Evolutionary conservation across 441 rosid genomes (phyloP).

Genomic region (Lepidium campestre): DNA sequence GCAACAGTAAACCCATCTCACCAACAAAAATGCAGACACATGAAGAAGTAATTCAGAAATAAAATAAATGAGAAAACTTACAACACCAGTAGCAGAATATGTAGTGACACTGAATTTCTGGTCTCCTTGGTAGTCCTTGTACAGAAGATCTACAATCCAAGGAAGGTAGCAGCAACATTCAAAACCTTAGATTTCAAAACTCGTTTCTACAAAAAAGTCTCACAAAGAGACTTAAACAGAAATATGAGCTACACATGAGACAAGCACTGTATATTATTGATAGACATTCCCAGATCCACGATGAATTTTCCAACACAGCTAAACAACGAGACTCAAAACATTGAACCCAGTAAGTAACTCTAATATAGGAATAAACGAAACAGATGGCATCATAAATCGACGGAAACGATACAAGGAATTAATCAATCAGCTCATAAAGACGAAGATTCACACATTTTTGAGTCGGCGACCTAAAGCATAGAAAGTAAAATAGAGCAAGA

Average conservation of each 20-base stretch:
- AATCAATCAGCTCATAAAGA: neutral
- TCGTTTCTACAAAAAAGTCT: neutral
- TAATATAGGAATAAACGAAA: neutral
- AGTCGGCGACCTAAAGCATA: neutral
- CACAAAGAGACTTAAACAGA: neutral
- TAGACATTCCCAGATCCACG: conserved; percentile 11
- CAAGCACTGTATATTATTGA: neutral
- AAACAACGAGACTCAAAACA: neutral
- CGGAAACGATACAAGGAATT: neutral
- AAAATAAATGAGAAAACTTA: conserved; percentile 35
- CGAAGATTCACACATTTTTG: neutral
- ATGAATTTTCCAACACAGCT: neutral
- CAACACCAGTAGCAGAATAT: conserved; percentile 76
- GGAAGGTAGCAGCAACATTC: neutral
- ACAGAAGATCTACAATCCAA: conserved; percentile 56
- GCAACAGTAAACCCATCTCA: neutral
- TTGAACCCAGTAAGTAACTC: neutral
- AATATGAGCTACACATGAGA: neutral
- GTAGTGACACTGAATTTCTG: conserved; percentile 79
- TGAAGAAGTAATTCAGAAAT: neutral
- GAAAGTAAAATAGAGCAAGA: neutral
- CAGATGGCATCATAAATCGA: neutral
- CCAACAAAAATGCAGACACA: neutral
- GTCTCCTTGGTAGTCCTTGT: conserved; percentile 90
- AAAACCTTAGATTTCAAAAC: neutral